These are phyloP conservation scores for Corymbia maculata DNA, from an alignment of 345 rosid genomes.

Conservation along the genomic window DNA sequence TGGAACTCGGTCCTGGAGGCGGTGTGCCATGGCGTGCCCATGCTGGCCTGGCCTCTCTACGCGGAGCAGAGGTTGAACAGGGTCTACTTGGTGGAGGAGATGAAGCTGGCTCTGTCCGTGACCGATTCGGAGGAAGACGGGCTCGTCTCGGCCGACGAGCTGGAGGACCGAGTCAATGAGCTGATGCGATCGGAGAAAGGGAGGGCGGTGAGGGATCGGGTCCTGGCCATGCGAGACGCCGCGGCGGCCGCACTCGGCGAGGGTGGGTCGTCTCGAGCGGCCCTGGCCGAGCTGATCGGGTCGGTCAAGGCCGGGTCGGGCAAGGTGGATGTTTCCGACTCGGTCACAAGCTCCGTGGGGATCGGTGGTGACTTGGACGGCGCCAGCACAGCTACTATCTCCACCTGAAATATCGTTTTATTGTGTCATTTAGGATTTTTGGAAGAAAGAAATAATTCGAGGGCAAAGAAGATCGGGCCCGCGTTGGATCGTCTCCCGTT, in stretches of 20 bases:
- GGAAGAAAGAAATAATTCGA: not conserved
- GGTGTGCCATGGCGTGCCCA: conserved; percentile 26
- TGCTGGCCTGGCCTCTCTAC: conserved; percentile 40
- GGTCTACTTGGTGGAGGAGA: conserved; percentile 15
- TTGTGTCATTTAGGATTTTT: not conserved
- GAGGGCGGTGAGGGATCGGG: not conserved
- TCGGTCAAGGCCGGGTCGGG: not conserved
- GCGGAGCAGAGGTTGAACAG: conserved; percentile 25
- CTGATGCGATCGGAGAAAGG: conserved; percentile 17
- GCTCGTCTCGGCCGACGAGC: conserved; percentile 11
- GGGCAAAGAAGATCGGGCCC: not conserved
- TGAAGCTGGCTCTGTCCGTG: conserved; percentile 6
- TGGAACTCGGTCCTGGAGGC: conserved; percentile 26
- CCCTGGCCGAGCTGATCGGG: conserved; percentile 1
- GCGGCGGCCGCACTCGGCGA: conserved; percentile 1
- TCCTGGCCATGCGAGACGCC: not conserved
- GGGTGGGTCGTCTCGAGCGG: conserved; percentile 9
- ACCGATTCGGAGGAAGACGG: not conserved
- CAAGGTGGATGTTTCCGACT: not conserved
- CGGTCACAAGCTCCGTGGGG: not conserved
- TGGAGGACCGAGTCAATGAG: conserved; percentile 19
- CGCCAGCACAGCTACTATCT: not conserved
- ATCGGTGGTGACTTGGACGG: not conserved
- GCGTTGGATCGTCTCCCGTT: not conserved
- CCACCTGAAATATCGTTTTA: not conserved